Percentiles rank a stretch among this genome's conserved stretches.
phyloP scores from a whole-genome alignment of 1,139 yeast genomes.

The Taphrina flavorubra region DNA sequence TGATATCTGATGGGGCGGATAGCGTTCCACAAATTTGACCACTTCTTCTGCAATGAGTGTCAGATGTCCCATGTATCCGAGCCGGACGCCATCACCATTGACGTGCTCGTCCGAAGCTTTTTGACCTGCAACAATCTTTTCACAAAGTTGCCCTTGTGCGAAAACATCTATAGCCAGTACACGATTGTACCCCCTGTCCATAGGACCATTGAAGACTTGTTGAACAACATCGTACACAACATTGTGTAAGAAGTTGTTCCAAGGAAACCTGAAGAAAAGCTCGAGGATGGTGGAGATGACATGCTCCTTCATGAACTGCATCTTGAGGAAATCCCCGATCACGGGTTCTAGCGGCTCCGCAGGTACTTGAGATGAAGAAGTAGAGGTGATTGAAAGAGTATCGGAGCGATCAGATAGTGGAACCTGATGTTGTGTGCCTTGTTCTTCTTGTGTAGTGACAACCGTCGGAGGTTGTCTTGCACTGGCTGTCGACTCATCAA shows the following conservation, averaged over 20 bases:
- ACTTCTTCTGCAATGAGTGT: conserved; percentile 96
- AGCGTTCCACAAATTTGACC: conserved; percentile 84
- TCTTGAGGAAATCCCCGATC: conserved; percentile 86
- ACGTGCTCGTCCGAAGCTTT: conserved; percentile 64
- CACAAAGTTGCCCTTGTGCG: conserved; percentile 76
- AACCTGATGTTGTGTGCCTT: conserved; percentile 25
- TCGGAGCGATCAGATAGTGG: conserved; percentile 33
- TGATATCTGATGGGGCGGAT: conserved; percentile 67
- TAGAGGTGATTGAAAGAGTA: conserved; percentile 43
- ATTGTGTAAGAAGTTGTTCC: conserved; percentile 97
- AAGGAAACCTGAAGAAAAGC: conserved; percentile 88
- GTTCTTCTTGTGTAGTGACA: neutral
- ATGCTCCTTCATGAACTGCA: conserved; percentile 80
- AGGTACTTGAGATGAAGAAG: conserved; percentile 27
- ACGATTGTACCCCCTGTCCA: conserved; percentile 90
- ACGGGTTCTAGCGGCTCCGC: conserved; percentile 59
- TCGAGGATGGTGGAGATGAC: conserved; percentile 76
- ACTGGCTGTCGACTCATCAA: neutral
- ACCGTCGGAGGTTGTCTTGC: neutral
- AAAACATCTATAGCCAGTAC: conserved; percentile 86
- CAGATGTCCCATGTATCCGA: conserved; percentile 97
- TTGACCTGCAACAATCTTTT: conserved; percentile 83
- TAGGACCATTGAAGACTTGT: conserved; percentile 91
- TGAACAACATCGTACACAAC: conserved; percentile 97
- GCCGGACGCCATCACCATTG: conserved; percentile 59